Evolutionary conservation across 345 rosid genomes (phyloP).

Genomic region (Sonneratia alba): DNA sequence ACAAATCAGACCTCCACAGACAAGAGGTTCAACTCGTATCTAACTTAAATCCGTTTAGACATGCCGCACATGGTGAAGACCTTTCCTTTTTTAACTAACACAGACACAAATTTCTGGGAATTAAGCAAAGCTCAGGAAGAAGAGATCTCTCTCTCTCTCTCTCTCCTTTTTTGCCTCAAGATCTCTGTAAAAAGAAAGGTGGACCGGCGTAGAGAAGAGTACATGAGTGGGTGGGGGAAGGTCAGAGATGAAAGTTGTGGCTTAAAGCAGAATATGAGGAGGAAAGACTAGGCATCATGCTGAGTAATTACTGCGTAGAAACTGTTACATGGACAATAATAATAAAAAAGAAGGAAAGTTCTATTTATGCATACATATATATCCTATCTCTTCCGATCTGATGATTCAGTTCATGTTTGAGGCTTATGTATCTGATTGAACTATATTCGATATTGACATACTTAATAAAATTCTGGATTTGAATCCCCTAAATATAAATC

Average conservation of each 20-base stretch:
- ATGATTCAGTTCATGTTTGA: too few relatives aligned
- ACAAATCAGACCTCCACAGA: too few relatives aligned
- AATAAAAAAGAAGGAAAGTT: constrained; percentile 9
- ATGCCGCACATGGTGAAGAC: too few relatives aligned
- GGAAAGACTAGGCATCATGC: neutral
- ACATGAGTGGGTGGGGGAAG: neutral
- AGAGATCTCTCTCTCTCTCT: too few relatives aligned
- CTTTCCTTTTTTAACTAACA: too few relatives aligned
- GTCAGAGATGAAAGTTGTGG: neutral
- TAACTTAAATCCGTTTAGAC: too few relatives aligned
- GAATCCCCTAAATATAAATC: too few relatives aligned
- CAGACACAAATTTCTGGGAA: neutral
- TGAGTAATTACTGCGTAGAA: constrained; percentile 13
- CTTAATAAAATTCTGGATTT: too few relatives aligned
- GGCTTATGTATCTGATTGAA: too few relatives aligned
- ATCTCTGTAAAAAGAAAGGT: neutral
- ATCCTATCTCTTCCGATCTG: too few relatives aligned
- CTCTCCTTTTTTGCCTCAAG: neutral
- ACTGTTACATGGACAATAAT: constrained; percentile 7
- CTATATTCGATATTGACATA: too few relatives aligned
- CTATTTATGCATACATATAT: constrained; percentile 2
- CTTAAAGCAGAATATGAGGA: neutral
- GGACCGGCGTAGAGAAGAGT: neutral
- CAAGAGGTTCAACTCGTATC: too few relatives aligned
- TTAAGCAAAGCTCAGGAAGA: neutral